Percentiles rank a stretch among this genome's conserved stretches.
phyloP scores from a whole-genome alignment of 805 yeast genomes.

The Torulaspora gathmanii region DNA sequence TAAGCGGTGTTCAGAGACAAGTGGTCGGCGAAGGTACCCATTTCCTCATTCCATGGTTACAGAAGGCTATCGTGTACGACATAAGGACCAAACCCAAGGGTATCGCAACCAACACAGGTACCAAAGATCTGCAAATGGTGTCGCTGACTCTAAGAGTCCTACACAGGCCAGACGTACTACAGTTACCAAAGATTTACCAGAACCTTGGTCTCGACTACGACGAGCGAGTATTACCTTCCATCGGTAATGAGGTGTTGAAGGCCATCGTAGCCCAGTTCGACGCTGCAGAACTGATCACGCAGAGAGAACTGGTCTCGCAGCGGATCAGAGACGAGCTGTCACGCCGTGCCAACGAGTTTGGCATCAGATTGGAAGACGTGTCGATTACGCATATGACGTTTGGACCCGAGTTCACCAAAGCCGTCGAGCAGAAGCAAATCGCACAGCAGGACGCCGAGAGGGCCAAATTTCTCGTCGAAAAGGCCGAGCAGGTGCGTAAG shows the following conservation, averaged over 20 bases:
- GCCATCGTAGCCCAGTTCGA: slow-evolving; percentile 90
- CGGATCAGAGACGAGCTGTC: slow-evolving; percentile 83
- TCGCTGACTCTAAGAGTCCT: slow-evolving; percentile 87
- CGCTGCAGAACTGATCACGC: slow-evolving; percentile 95
- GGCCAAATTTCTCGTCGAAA: slow-evolving; percentile 86
- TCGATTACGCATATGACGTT: slow-evolving; percentile 97
- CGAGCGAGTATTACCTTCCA: slow-evolving; percentile 87
- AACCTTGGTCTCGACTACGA: slow-evolving; percentile 90
- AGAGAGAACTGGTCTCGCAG: slow-evolving; percentile 90
- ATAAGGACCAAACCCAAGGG: slow-evolving; percentile 94
- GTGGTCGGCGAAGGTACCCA: slow-evolving; percentile 97
- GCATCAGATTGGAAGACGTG: slow-evolving; percentile 90
- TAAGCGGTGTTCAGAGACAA: slow-evolving; percentile 79
- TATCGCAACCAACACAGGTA: slow-evolving; percentile 91
- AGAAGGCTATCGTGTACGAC: slow-evolving; percentile 82
- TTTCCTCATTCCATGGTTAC: slow-evolving; percentile 93
- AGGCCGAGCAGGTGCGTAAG: slow-evolving; percentile 95
- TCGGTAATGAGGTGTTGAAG: slow-evolving; percentile 86
- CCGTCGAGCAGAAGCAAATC: slow-evolving; percentile 97
- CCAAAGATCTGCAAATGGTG: slow-evolving; percentile 95
- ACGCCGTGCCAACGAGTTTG: slow-evolving; percentile 79
- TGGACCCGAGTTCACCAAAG: slow-evolving; percentile 94
- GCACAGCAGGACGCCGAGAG: slow-evolving; percentile 99
- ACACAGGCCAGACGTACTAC: slow-evolving; percentile 85
- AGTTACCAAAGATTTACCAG: slow-evolving; percentile 84